phyloP scores from a whole-genome alignment of 2,329 filamentous ascomycete species.

The Hortaea sp. region DNA sequence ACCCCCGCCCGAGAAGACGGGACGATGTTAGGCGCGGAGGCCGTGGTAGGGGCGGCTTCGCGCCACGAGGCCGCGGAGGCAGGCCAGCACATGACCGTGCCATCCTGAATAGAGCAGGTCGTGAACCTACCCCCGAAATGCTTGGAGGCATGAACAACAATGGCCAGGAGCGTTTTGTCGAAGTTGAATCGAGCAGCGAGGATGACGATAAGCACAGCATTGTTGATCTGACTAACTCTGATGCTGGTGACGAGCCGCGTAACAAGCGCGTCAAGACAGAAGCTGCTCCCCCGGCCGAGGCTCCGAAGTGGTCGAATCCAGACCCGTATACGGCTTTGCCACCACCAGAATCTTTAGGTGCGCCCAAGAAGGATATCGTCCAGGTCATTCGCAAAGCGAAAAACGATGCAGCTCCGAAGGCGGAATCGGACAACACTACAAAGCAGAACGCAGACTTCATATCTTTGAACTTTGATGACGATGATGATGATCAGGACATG shows the following conservation, averaged over 20 bases:
- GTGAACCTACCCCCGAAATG: conserved; percentile 35
- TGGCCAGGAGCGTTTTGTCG: conserved; percentile 31
- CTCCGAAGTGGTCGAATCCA: conserved; percentile 87
- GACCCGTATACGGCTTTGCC: conserved; percentile 87
- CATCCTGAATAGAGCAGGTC: conserved; percentile 29
- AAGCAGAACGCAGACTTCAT: conserved; percentile 69
- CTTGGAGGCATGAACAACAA: conserved; percentile 32
- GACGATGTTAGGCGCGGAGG: background rate
- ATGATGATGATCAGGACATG: conserved; percentile 26
- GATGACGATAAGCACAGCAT: conserved; percentile 4
- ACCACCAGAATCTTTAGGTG: conserved; percentile 60
- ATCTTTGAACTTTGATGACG: conserved; percentile 41
- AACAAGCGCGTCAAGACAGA: conserved; percentile 22
- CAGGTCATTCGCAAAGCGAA: conserved; percentile 87
- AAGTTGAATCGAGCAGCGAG: conserved; percentile 32
- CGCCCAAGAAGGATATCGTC: conserved; percentile 78
- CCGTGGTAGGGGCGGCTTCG: background rate
- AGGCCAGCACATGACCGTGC: conserved; percentile 34
- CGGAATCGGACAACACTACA: conserved; percentile 28
- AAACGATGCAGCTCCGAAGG: conserved; percentile 50
- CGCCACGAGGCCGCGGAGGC: conserved; percentile 6
- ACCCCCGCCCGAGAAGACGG: conserved; percentile 1
- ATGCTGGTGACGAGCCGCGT: conserved; percentile 14
- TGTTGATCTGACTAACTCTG: conserved; percentile 9
- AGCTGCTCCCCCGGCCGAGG: conserved; percentile 14